Evolutionary conservation across 768 basidiomycete genomes (phyloP), one percentile per base, ranked within the genome.

Genomic region (Psilocybe sp.): DNA sequence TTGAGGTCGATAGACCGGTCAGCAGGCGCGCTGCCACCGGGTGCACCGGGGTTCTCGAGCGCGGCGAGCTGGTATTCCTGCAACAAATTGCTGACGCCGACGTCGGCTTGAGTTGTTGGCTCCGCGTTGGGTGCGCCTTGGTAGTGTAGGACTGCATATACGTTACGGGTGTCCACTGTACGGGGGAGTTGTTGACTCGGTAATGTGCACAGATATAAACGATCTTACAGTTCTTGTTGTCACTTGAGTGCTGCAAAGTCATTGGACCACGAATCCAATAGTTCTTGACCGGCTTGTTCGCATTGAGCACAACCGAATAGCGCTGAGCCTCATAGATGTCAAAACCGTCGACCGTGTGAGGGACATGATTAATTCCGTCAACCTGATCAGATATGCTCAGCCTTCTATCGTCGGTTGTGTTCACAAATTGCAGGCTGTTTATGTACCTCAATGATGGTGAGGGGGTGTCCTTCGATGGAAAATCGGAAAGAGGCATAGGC

Each of bases 401-500:
- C n/a, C n/a, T n/a, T n/a, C n/a, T n/a, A n/a, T n/a, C n/a, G n/a
- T n/a, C n/a, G n/a, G n/a, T n/a, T n/a, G n/a, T n/a, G n/a, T n/a
- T n/a, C n/a, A n/a, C n/a, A n/a, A n/a, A n/a, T n/a, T n/a, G n/a
- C n/a, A n/a, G n/a, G n/a, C n/a, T n/a, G n/a, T n/a, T 69, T 66
- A 33, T 76, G 74, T 12, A 64, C 71, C 52, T 69, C 68, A 23
- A 74, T 69, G 46, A 71, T 60, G 15, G 63, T 69, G 59, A 75
- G 47, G 14, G 44, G 62, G 47, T 78, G 77, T 0, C 69, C 66
- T 38, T 77, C 75, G 40, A 78, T 71, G 4, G 72, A 71, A 51
- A 74, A 75, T 1, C 45, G 34, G 51, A 64, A 79, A 52, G 69
- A 65, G 1, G 74, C 66, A 50, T 73, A 67, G 50, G 76, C 78